phyloP scores from a whole-genome alignment of 2,329 filamentous ascomycete species.

The Xylaria polymorpha region DNA sequence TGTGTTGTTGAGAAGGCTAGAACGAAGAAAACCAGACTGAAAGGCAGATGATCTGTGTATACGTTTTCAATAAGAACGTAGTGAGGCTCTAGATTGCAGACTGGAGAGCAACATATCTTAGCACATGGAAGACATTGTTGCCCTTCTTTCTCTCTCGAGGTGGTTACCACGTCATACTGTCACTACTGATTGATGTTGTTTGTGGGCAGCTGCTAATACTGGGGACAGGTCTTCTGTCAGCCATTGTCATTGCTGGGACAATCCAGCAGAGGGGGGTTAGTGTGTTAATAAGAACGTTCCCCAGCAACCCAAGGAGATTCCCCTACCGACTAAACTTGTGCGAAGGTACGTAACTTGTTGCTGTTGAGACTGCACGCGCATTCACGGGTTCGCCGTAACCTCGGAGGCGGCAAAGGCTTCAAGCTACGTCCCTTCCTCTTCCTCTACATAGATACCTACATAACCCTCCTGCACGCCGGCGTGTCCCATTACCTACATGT shows the following conservation, averaged over 20 bases:
- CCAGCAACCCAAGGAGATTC: background rate
- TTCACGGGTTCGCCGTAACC: background rate
- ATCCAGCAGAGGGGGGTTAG: background rate
- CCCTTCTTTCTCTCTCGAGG: background rate
- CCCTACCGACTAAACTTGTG: background rate
- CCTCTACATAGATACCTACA: background rate
- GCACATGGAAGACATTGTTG: background rate
- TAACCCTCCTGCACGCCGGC: background rate
- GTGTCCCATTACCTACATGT: background rate
- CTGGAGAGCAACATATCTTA: background rate
- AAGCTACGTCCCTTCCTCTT: conserved; percentile 4
- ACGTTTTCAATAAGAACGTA: background rate
- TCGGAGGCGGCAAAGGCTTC: background rate
- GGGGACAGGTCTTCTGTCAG: background rate
- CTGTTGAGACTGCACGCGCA: background rate
- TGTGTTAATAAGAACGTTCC: background rate
- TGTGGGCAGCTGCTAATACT: background rate
- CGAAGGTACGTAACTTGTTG: background rate
- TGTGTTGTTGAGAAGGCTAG: too few relatives aligned
- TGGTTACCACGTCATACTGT: background rate
- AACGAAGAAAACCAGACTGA: background rate
- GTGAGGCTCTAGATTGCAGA: background rate
- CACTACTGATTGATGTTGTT: background rate
- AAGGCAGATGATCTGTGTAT: background rate
- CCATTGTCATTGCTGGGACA: background rate